These are phyloP conservation scores for Spathaspora gorwiae DNA, from an alignment of 805 yeast species.

Conservation along the genomic window DNA sequence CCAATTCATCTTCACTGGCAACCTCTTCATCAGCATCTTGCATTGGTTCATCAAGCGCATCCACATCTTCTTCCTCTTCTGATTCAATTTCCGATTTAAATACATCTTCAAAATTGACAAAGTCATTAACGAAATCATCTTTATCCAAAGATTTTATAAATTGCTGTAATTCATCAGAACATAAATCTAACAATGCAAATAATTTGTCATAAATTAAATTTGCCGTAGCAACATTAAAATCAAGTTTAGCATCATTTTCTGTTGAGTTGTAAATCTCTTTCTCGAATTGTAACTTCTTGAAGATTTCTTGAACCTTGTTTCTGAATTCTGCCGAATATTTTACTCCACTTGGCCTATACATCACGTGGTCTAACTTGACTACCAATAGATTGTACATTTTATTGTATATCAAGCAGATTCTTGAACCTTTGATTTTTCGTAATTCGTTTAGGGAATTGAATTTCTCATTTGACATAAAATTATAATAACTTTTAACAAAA, in stretches of 20 bases:
- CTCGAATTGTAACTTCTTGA: conserved; percentile 12
- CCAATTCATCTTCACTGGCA: conserved; percentile 7
- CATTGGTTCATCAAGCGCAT: conserved; percentile 6
- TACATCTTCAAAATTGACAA: conserved; percentile 20
- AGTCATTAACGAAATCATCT: conserved; percentile 26
- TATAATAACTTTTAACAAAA: conserved; percentile 10
- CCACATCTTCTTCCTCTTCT: conserved; percentile 5
- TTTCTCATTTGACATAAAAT: conserved; percentile 3
- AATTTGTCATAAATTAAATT: conserved; percentile 22
- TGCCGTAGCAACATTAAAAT: conserved; percentile 17
- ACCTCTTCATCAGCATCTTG: conserved; percentile 10
- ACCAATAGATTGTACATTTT: conserved; percentile 18
- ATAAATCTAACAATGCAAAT: conserved; percentile 10
- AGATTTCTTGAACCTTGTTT: conserved; percentile 7
- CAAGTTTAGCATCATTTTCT: conserved; percentile 5
- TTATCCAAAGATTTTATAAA: conserved; percentile 14
- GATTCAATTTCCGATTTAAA: conserved; percentile 8
- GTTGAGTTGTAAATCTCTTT: conserved; percentile 8
- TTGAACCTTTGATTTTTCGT: conserved; percentile 13
- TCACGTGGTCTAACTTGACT: conserved; percentile 19
- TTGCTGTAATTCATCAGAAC: conserved; percentile 15
- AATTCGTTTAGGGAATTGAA: conserved; percentile 9
- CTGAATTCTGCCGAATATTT: conserved; percentile 9
- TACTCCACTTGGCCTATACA: conserved; percentile 8
- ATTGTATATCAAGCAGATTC: conserved; percentile 17